phyloP scores from a whole-genome alignment of 1,139 yeast species.

The Lodderomyces theae region DNA sequence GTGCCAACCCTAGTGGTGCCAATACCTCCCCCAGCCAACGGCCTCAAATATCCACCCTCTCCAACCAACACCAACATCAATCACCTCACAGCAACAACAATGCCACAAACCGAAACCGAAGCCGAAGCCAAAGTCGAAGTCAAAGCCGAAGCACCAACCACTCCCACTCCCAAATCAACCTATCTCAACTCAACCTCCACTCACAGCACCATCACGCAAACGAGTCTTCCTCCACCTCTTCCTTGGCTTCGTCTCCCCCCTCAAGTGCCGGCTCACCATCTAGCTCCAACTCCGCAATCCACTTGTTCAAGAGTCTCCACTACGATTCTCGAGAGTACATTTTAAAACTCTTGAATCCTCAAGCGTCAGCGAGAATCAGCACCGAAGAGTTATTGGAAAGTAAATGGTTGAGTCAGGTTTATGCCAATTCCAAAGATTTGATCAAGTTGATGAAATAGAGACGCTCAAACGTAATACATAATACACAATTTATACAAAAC shows the following conservation, averaged over 20 bases:
- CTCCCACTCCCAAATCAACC: neutral
- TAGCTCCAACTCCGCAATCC: slow-evolving; percentile 30
- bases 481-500: slow-evolving; percentile 1
- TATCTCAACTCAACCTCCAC: neutral
- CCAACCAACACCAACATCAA: neutral
- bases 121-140: no score
- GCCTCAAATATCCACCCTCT: neutral
- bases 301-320: slow-evolving; percentile 36
- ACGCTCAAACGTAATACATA: neutral
- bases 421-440: slow-evolving; percentile 42
- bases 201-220: neutral
- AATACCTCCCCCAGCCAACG: neutral
- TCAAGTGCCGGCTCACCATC: neutral
- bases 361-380: slow-evolving; percentile 21
- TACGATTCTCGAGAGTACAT: slow-evolving; percentile 37
- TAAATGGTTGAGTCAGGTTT: slow-evolving; percentile 43
- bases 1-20: neutral
- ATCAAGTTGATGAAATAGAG: slow-evolving; percentile 16
- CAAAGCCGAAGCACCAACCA: neutral
- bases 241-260: no score
- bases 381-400: slow-evolving; percentile 28
- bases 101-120: no score
- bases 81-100: no score
- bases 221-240: neutral
- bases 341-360: slow-evolving; percentile 37